Evolutionary conservation across 2,329 filamentous ascomycete genomes (phyloP), one percentile per base, ranked within the genome.

Genomic region (Mycocentrospora acerina): DNA sequence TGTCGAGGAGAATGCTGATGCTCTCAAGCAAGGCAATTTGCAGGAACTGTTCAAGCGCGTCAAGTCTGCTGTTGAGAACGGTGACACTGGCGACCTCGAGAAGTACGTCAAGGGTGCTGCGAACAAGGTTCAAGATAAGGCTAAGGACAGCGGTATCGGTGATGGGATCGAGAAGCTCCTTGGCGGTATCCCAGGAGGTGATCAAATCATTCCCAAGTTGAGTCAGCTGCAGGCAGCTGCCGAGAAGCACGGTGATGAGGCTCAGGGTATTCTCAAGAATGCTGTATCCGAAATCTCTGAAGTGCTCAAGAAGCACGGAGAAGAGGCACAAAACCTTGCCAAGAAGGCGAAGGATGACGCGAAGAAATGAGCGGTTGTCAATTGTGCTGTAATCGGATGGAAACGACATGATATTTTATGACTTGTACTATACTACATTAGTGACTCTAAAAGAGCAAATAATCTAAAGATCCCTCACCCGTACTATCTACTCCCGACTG

Each of bases 1-100:
- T 0, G 61, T 90, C 1, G 83, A 88, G 71, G 72, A 85, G 58
- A 90, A 90, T 64, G 74, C 77, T 31, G 81, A 86, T 39, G 67
- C 75, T 0, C 68, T 90, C 32, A 88, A 85, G 71, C 70, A 80
- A 46, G 85, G 84, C 12, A 84, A 88, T 52, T 68, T 80, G 11
- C 70, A 72, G 33, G 80, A 87, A 52, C 64, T 88, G 0, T 84
- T 83, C 57, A 70, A 80, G 35, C 79, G 81, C 61, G 73, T 82
- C 36, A 81, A 80, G 66, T 72, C 75, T 1, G 80, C 83, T 0
- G 75, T 78, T 8, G 75, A 82, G 30, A 82, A 79, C 2, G 83
- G 82, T 6, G 76, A 85, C 51, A 69, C 76, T 0, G 73, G 77
- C 4, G 73, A 79, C 14, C 65, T 86, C 4, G 76, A 85, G 66